Percentiles rank a stretch among this genome's conserved stretches.
Conservation (phyloP, 1,284 basidiomycete genomes). For the Rhodotorula sp. region DNA sequence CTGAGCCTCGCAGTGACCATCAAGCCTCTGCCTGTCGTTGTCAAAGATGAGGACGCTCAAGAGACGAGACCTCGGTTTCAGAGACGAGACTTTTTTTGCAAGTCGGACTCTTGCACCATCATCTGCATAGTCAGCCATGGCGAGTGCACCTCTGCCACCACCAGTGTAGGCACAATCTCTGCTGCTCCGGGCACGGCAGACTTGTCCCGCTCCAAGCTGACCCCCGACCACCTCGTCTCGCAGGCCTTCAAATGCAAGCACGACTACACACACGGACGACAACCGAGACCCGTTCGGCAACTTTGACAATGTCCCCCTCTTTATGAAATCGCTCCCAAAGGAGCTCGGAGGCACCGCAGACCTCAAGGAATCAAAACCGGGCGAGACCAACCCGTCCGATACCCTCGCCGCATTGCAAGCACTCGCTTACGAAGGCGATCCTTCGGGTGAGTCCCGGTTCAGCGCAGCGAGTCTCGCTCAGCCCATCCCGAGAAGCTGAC, state of each 20-base stretch:
- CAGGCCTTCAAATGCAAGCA: not conserved
- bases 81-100: not conserved
- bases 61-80: not conserved
- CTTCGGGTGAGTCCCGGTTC: slow-evolving; percentile 69
- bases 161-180: not conserved
- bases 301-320: slow-evolving; percentile 62
- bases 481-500: no score
- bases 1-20: not conserved
- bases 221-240: not conserved
- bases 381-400: slow-evolving; percentile 60
- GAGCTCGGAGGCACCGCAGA: slow-evolving; percentile 27
- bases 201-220: not conserved
- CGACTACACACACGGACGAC: not conserved
- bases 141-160: no score
- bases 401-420: slow-evolving; percentile 80
- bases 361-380: not conserved
- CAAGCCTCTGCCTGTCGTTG: not conserved
- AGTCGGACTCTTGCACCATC: not conserved
- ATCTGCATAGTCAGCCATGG: not conserved
- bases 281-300: slow-evolving; percentile 11
- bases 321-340: slow-evolving; percentile 81
- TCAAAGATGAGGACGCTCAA: not conserved
- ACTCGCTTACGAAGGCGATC: slow-evolving; percentile 82
- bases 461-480: not conserved
- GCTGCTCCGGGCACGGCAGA: no score